phyloP scores from a whole-genome alignment of 2,329 filamentous ascomycete genomes.

The Colletotrichum abscissum region DNA sequence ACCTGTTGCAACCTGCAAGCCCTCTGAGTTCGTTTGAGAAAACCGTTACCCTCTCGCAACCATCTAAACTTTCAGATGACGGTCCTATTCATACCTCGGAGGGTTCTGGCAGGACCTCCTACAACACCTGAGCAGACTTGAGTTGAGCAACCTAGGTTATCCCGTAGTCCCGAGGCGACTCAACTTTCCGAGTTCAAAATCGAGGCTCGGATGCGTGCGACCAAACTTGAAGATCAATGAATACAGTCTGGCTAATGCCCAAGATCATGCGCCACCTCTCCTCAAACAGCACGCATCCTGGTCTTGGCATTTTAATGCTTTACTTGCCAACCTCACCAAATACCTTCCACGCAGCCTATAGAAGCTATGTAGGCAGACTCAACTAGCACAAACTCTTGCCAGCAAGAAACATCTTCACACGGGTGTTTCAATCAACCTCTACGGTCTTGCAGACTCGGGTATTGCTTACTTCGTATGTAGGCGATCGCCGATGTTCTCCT shows the following conservation, averaged over 20 bases:
- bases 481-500: too few relatives aligned
- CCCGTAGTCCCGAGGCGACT: neutral
- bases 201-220: neutral
- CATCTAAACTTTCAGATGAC: constrained; percentile 13
- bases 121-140: neutral
- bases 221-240: neutral
- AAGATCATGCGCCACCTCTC: too few relatives aligned
- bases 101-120: neutral
- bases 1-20: neutral
- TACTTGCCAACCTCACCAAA: neutral
- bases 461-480: too few relatives aligned
- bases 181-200: neutral
- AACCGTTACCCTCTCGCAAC: constrained; percentile 15
- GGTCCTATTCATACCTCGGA: neutral
- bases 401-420: neutral
- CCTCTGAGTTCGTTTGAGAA: constrained; percentile 24
- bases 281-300: too few relatives aligned
- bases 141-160: neutral
- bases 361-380: neutral
- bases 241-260: too few relatives aligned
- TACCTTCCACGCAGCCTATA: neutral
- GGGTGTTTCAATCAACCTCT: neutral
- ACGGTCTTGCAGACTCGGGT: too few relatives aligned
- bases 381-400: neutral
- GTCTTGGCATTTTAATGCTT: too few relatives aligned